These are phyloP conservation scores for Colletotrichum gloeosporioides DNA, from an alignment of 2,329 filamentous ascomycete genomes.

Conservation along the genomic window DNA sequence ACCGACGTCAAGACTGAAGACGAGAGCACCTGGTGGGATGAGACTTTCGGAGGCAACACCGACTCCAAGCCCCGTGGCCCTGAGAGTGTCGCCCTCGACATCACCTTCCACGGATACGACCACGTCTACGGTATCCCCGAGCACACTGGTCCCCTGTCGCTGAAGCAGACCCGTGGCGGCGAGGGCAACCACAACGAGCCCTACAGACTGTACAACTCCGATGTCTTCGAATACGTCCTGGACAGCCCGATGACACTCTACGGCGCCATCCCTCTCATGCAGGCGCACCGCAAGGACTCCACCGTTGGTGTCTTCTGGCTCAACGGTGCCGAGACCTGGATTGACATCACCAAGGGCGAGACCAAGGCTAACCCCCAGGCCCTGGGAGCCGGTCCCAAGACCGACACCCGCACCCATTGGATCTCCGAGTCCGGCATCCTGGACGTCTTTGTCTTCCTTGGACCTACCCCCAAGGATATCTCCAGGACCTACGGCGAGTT, in stretches of 20 bases:
- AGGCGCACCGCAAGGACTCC: slow-evolving; percentile 91
- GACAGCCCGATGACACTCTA: slow-evolving; percentile 99
- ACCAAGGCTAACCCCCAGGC: slow-evolving; percentile 76
- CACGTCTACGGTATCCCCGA: slow-evolving; percentile 95
- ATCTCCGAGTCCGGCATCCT: slow-evolving; percentile 90
- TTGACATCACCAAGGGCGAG: slow-evolving; percentile 88
- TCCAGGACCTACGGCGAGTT: slow-evolving; percentile 85
- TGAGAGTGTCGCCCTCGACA: slow-evolving; percentile 89
- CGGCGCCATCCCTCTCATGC: slow-evolving; percentile 97
- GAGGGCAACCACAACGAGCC: slow-evolving; percentile 86
- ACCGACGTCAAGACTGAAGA: slow-evolving; percentile 58
- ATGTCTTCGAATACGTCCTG: slow-evolving; percentile 97
- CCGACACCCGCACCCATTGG: slow-evolving; percentile 91
- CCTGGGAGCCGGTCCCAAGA: slow-evolving; percentile 72
- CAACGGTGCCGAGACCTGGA: slow-evolving; percentile 96
- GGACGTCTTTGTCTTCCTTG: slow-evolving; percentile 94
- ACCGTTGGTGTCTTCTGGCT: slow-evolving; percentile 98
- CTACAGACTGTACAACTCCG: slow-evolving; percentile 93
- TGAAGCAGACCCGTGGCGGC: slow-evolving; percentile 90
- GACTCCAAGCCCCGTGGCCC: slow-evolving; percentile 95
- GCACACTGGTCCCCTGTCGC: slow-evolving; percentile 84
- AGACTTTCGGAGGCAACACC: slow-evolving; percentile 92
- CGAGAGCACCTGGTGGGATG: slow-evolving; percentile 97
- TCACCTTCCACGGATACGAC: slow-evolving; percentile 88
- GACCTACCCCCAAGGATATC: slow-evolving; percentile 83